phyloP scores from a whole-genome alignment of 345 rosid species.

The Heritiera littoralis region DNA sequence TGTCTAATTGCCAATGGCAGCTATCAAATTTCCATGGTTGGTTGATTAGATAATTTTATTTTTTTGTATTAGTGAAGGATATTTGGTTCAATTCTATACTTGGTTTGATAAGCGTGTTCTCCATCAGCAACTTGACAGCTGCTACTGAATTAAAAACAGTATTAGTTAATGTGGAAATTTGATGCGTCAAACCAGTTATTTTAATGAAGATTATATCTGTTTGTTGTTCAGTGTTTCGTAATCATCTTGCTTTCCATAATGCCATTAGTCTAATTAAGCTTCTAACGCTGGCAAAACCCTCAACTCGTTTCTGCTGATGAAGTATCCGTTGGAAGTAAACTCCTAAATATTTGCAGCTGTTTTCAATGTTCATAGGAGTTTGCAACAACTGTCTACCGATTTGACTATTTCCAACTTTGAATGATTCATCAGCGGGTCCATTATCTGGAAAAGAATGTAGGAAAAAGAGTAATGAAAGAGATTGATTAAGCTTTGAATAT shows the following conservation, averaged over 20 bases:
- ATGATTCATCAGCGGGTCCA: background rate
- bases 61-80: background rate
- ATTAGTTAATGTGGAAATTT: too few species aligned
- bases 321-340: background rate
- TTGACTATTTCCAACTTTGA: background rate
- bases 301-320: background rate
- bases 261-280: background rate
- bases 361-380: background rate
- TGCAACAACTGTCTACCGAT: background rate
- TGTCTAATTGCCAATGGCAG: background rate
- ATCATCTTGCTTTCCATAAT: background rate
- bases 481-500: background rate
- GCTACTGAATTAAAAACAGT: background rate
- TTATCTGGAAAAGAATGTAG: background rate
- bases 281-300: background rate
- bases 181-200: background rate
- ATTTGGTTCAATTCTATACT: background rate
- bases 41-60: too few species aligned
- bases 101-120: background rate
- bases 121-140: background rate
- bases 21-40: background rate
- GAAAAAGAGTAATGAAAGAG: background rate
- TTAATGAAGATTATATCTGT: constrained; percentile 5
- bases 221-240: background rate
- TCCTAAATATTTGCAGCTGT: background rate